Conservation (phyloP, 768 basidiomycete genomes). For the Tylopilus cervinicoccineus region DNA sequence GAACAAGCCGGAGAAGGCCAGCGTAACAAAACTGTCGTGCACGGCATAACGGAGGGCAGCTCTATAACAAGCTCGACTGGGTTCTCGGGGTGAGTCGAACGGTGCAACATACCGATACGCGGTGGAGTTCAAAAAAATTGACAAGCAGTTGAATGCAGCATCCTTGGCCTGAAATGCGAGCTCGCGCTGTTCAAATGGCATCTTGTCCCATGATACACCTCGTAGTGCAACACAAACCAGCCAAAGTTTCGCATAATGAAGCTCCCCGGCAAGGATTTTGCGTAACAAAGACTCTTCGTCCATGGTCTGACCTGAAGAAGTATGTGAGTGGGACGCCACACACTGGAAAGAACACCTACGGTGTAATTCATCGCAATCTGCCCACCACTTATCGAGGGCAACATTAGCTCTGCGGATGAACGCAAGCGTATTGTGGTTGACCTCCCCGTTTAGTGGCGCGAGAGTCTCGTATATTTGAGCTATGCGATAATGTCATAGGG, state of each 20-base stretch:
- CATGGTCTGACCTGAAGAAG: slow-evolving; percentile 60
- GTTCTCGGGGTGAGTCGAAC: not conserved
- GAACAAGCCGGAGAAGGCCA: slow-evolving; percentile 89
- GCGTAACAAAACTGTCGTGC: slow-evolving; percentile 88
- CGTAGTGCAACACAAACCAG: slow-evolving; percentile 89
- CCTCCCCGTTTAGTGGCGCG: slow-evolving; percentile 78
- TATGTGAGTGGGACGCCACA: slow-evolving; percentile 5
- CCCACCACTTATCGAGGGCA: slow-evolving; percentile 89
- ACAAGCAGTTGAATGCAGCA: slow-evolving; percentile 80
- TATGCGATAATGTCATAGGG: slow-evolving; percentile 28
- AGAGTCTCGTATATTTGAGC: slow-evolving; percentile 94
- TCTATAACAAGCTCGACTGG: slow-evolving; percentile 35
- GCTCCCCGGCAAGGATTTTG: slow-evolving; percentile 83
- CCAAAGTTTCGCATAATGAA: slow-evolving; percentile 94
- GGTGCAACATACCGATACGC: slow-evolving; percentile 64
- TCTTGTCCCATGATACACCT: slow-evolving; percentile 93
- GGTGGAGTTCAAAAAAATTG: slow-evolving; percentile 76
- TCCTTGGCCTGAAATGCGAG: slow-evolving; percentile 95
- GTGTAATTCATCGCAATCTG: slow-evolving; percentile 83
- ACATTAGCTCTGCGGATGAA: slow-evolving; percentile 85
- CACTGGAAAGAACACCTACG: slow-evolving; percentile 36
- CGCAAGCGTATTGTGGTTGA: slow-evolving; percentile 78
- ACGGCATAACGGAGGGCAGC: slow-evolving; percentile 91
- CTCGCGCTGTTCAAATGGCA: slow-evolving; percentile 93
- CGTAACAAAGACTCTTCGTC: slow-evolving; percentile 83